phyloP scores from a whole-genome alignment of 257 asterid genomes.

The Solanum boliviense region DNA sequence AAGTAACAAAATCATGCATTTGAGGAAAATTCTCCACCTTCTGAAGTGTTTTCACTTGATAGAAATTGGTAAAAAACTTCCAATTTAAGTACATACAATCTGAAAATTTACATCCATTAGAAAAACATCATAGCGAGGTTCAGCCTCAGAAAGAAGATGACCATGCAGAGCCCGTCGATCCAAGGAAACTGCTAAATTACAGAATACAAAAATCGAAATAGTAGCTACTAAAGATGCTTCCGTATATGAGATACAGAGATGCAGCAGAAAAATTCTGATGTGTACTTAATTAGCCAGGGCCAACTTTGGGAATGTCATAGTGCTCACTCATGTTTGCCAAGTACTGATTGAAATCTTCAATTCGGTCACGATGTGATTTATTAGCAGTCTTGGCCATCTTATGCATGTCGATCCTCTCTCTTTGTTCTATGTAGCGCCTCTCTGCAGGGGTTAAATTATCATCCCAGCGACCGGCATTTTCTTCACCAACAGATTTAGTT shows the following conservation, averaged over 20 bases:
- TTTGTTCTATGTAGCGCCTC: constrained; percentile 87
- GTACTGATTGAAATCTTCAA: constrained; percentile 90
- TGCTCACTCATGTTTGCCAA: constrained; percentile 99
- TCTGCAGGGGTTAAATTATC: constrained; percentile 79
- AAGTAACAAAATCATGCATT: not conserved
- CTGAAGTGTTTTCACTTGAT: not conserved
- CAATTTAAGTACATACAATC: not conserved
- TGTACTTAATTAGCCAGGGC: constrained; percentile 54
- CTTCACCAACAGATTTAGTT: constrained; percentile 28
- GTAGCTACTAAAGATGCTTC: not conserved
- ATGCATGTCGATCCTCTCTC: constrained; percentile 49
- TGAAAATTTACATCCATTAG: not conserved
- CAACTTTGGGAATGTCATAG: constrained; percentile 93
- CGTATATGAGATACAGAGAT: not conserved
- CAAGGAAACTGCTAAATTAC: not conserved
- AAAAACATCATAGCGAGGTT: not conserved
- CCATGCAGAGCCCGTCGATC: not conserved
- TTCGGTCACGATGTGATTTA: constrained; percentile 92
- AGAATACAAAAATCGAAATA: not conserved
- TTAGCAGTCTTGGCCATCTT: constrained; percentile 82
- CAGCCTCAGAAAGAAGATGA: not conserved
- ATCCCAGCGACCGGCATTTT: constrained; percentile 36
- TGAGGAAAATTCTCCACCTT: not conserved
- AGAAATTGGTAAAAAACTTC: not conserved
- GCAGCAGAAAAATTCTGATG: not conserved